These are phyloP conservation scores for Pichia sp. DNA, from an alignment of 1,139 yeast species.

Conservation along the genomic window DNA sequence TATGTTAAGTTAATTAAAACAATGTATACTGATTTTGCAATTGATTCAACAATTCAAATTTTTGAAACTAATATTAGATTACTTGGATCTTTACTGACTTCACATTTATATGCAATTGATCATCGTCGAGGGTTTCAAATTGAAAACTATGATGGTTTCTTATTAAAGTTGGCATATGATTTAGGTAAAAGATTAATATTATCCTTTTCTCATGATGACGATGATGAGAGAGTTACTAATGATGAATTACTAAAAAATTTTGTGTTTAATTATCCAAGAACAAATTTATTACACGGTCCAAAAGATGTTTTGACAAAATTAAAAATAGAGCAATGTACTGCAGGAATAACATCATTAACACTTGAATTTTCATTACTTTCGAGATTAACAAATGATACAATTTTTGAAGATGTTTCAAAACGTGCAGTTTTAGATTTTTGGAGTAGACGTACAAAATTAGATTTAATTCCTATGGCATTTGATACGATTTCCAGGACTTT, in stretches of 20 bases:
- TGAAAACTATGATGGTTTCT: slow-evolving; percentile 56
- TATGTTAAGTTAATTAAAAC: slow-evolving; percentile 44
- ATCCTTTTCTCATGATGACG: slow-evolving; percentile 48
- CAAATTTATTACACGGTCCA: slow-evolving; percentile 54
- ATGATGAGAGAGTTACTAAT: slow-evolving; percentile 32
- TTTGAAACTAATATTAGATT: slow-evolving; percentile 80
- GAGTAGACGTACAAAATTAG: slow-evolving; percentile 55
- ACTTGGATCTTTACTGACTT: slow-evolving; percentile 70
- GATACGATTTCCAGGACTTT: slow-evolving; percentile 44
- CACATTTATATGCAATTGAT: slow-evolving; percentile 69
- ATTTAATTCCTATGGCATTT: slow-evolving; percentile 73
- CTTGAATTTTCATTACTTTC: slow-evolving; percentile 74
- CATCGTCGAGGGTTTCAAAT: slow-evolving; percentile 40
- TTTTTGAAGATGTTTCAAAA: slow-evolving; percentile 59
- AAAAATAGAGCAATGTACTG: slow-evolving; percentile 68
- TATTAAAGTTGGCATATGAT: slow-evolving; percentile 63
- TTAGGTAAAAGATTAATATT: slow-evolving; percentile 62
- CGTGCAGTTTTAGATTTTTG: slow-evolving; percentile 66
- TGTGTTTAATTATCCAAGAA: slow-evolving; percentile 61
- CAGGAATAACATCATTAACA: slow-evolving; percentile 81
- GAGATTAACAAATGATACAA: slow-evolving; percentile 62
- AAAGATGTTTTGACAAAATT: slow-evolving; percentile 35
- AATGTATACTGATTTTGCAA: slow-evolving; percentile 42
- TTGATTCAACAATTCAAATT: slow-evolving; percentile 72
- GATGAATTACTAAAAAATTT: slow-evolving; percentile 1